These are phyloP conservation scores for Cryphonectria naterciae DNA, from an alignment of 2,329 filamentous ascomycete genomes.

Conservation along the genomic window DNA sequence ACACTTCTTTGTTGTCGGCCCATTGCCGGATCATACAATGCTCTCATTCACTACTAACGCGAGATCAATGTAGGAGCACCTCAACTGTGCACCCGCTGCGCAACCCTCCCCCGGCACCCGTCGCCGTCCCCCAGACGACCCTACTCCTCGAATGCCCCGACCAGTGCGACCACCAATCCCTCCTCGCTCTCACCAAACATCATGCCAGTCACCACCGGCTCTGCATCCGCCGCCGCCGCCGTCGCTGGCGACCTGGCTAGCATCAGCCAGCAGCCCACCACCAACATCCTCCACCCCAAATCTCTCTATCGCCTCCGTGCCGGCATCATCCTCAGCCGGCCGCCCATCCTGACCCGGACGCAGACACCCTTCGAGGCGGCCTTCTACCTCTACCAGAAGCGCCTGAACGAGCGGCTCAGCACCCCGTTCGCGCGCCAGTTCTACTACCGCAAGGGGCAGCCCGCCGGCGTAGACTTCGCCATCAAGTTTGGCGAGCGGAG, in stretches of 20 bases:
- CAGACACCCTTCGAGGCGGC: constrained; percentile 88
- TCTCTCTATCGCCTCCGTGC: constrained; percentile 55
- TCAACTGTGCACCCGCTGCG: constrained; percentile 43
- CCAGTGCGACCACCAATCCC: constrained; percentile 35
- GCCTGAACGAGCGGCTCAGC: constrained; percentile 78
- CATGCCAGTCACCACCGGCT: constrained; percentile 35
- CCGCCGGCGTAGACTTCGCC: constrained; percentile 86
- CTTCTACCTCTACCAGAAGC: constrained; percentile 96
- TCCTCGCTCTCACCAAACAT: constrained; percentile 32
- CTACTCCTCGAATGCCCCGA: constrained; percentile 40
- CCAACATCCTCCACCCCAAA: constrained; percentile 27
- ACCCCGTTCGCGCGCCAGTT: constrained; percentile 89
- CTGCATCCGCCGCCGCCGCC: constrained; percentile 31
- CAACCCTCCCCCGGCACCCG: constrained; percentile 36
- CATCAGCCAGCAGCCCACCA: constrained; percentile 35
- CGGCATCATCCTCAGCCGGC: constrained; percentile 83
- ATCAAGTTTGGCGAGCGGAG: constrained; percentile 76
- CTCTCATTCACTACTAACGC: constrained; percentile 37
- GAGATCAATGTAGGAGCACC: constrained; percentile 26
- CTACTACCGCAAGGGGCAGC: constrained; percentile 92
- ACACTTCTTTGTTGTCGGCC: constrained; percentile 6
- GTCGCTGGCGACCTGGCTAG: constrained; percentile 19
- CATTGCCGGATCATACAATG: constrained; percentile 13
- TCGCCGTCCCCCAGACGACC: constrained; percentile 33
- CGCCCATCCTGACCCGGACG: constrained; percentile 82